These are phyloP conservation scores for Glycine latifolia DNA, from an alignment of 306 rosid species.

Conservation along the genomic window DNA sequence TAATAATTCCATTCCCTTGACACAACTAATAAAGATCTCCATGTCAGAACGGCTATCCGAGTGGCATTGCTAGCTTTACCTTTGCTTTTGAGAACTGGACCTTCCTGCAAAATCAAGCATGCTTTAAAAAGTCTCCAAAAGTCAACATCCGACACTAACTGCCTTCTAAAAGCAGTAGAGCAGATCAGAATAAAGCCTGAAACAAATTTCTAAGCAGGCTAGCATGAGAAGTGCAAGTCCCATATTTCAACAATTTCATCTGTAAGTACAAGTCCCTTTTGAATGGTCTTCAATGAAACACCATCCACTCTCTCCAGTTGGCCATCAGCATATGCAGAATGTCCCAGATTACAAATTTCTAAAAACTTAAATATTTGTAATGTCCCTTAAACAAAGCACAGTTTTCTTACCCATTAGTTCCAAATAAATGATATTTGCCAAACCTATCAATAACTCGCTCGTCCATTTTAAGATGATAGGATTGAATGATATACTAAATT, in stretches of 20 bases:
- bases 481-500: slow-evolving; percentile 3
- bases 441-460: slow-evolving; percentile 2
- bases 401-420: slow-evolving; percentile 3
- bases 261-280: neutral
- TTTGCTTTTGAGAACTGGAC: slow-evolving; percentile 90
- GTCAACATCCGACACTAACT: slow-evolving; percentile 27
- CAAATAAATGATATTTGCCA: neutral
- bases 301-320: neutral
- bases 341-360: neutral
- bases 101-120: slow-evolving; percentile 74
- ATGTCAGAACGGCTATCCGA: slow-evolving; percentile 83
- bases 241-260: slow-evolving; percentile 21
- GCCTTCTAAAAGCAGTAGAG: slow-evolving; percentile 6
- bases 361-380: neutral
- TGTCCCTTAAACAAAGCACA: neutral
- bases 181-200: slow-evolving; percentile 13
- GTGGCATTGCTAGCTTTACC: slow-evolving; percentile 86
- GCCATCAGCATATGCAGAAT: slow-evolving; percentile 29
- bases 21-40: slow-evolving; percentile 96
- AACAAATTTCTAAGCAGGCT: neutral
- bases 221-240: slow-evolving; percentile 11
- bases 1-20: slow-evolving; percentile 99
- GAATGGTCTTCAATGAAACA: slow-evolving; percentile 18
- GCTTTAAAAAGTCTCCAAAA: slow-evolving; percentile 39
- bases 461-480: slow-evolving; percentile 28